Base-by-base conservation (phyloP, 768 basidiomycete genomes). In the Russula virescens region DNA sequence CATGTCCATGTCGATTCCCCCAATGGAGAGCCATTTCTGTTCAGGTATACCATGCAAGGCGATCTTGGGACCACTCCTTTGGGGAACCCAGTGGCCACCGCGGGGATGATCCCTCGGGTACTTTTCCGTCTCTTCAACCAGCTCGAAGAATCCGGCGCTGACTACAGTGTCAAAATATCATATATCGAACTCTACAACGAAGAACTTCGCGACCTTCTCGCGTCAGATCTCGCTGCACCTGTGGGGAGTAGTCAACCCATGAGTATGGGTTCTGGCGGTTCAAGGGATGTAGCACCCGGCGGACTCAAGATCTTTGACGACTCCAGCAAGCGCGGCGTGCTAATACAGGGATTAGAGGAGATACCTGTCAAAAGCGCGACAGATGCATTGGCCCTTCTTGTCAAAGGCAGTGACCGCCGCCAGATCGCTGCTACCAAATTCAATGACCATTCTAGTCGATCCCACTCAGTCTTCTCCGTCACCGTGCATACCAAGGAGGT, bases 101-200 rank as follows among this genome's bases (percentile, higher is more conserved):
- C 97, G 16, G 97, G 97, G 48, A 95, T 99, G 85, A 91, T 98
- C 66, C 97, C 97, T 10, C 88, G 97, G 42, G 91, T 86, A 5
- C 81, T 99, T 5, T 93, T 96, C 72, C 87, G 89, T 25, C 83
- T 98, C 2, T 99, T 98, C 71, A 84, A 91, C 62, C 83, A 90
- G 59, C 85, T 99, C 10, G 94, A 96, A 69, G 80, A 83, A 10
- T 82, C 83, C 0, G 81, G 80, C 23, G 71, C 83, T 19, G 97
- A 99, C 69, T 98, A 86, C 71, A 89, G 91, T 69, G 94, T 99
- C 71, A 94, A 91, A 70, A 83, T 96, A 58, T 96, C 94, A 0
- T 98, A 87, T 73, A 80, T 99, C 57, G 97, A 99, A 72, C 80
- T 99, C 23, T 99, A 98, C 75, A 99, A 99, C 72, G 97, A 99